Evolutionary conservation across 2,329 filamentous ascomycete species (phyloP), one percentile per base, ranked within the genome.

Genomic region (Immersiporthe knoxdaviesiana): DNA sequence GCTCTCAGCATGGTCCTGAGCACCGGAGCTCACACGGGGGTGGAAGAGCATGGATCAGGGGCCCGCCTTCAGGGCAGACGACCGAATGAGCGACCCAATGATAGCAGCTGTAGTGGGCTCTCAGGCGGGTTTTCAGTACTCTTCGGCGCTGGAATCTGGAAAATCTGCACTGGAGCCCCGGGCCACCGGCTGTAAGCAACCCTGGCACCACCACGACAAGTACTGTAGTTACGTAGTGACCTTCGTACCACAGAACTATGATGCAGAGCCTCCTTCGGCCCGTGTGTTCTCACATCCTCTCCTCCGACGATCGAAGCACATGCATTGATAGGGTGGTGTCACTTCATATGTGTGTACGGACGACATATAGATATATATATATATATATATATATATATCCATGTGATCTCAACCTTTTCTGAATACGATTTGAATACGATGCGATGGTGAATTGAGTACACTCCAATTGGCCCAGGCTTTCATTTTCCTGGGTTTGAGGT

Each of bases 71-170:
- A 24, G 24, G 39, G 12, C 3, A 37, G 18, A 24, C 18, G 18
- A 56, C 18, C 63, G 30, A 65, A 65, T 65, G 21, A 52, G 39
- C 18, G 18, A 56, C 18, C 63, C 44, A 65, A 65, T 65, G 21
- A 52, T 27, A 39, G 27, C 44, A 54, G 63, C 63, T 65, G 11
- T 37, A 32, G 30, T 39, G 63, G 62, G 8, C 30, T 27, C 47
- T 44, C 50, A 18, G 30, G 47, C 27, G 24, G n/a, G 32, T n/a
- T 32, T 32, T 21, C 8, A 37, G 59, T 21, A 39, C 18, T 39
- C 27, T 35, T 16, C 35, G 47, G 24, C 62, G 47, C 30, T 64
- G 30, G 44, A 50, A 16, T 12, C 62, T 12, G 14, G 58, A 24
- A 35, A 14, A 61, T 35, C 58, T 61, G 24, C 59, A 37, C 35